These are phyloP conservation scores for Magnolia kwangsiensis DNA, from an alignment of 164 flowering plant genomes.

Conservation along the genomic window DNA sequence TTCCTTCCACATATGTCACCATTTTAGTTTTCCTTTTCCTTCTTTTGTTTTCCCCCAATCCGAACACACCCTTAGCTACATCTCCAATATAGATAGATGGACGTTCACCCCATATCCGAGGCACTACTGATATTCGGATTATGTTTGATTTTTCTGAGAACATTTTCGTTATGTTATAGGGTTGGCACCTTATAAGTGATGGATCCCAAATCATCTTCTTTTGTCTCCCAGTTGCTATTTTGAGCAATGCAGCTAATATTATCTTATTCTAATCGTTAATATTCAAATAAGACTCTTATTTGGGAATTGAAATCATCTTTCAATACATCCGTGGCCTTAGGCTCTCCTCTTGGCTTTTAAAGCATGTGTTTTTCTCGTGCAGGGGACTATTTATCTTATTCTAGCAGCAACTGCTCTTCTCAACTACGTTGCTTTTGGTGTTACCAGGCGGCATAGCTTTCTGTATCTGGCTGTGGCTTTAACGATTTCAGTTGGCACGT, in stretches of 20 bases:
- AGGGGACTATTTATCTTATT: conserved; percentile 56
- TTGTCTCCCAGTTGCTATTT: background rate
- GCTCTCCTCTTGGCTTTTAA: background rate
- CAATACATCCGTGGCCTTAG: background rate
- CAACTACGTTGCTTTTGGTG: conserved; percentile 47
- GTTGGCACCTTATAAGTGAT: too few species aligned
- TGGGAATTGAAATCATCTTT: background rate
- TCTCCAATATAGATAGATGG: too few species aligned
- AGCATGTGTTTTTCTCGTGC: conserved; percentile 24
- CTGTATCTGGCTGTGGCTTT: conserved; percentile 60
- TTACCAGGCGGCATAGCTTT: conserved; percentile 52
- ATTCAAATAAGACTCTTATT: background rate
- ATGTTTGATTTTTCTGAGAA: too few species aligned
- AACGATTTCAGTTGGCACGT: conserved; percentile 46
- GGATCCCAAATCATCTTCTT: background rate
- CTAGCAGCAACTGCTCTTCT: conserved; percentile 41
- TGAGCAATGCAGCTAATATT: background rate
- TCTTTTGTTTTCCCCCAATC: too few species aligned
- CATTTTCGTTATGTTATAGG: too few species aligned
- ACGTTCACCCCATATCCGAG: too few species aligned
- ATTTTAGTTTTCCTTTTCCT: too few species aligned
- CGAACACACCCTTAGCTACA: too few species aligned
- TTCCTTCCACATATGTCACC: too few species aligned
- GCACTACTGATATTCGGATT: too few species aligned
- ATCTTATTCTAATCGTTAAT: background rate